A percentile compares a stretch with the other conserved stretches of the same genome.
Conservation (phyloP, 495 filamentous ascomycete genomes). For the Penicillium roqueforti region DNA sequence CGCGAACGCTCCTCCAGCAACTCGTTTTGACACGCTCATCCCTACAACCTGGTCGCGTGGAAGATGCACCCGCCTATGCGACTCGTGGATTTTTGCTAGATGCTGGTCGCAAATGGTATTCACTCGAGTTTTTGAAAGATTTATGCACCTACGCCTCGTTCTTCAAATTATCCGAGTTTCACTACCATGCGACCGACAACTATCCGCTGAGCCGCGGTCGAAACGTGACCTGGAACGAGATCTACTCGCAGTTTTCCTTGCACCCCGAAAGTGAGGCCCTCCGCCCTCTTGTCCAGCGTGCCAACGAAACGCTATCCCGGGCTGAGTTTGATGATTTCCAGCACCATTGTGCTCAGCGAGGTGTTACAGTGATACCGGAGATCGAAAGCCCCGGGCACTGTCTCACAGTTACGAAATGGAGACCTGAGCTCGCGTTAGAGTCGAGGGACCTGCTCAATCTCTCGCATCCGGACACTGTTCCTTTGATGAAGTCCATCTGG, state of each 20-base stretch:
- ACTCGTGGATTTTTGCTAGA: constrained; percentile 52
- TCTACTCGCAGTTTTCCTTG: constrained; percentile 51
- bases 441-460: constrained; percentile 50
- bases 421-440: constrained; percentile 49
- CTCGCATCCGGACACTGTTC: constrained; percentile 50
- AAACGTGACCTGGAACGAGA: constrained; percentile 47
- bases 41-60: constrained; percentile 28
- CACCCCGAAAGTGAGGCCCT: constrained; percentile 38
- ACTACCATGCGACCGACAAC: constrained; percentile 56
- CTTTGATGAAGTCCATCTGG: constrained; percentile 52
- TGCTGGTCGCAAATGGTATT: constrained; percentile 56
- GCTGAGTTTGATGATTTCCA: constrained; percentile 49
- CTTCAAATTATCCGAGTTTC: constrained; percentile 56
- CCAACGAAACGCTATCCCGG: constrained; percentile 47
- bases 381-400: constrained; percentile 54
- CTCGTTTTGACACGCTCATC: constrained; percentile 28
- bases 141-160: constrained; percentile 54
- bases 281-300: constrained; percentile 40
- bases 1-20: constrained; percentile 49
- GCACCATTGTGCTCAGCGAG: constrained; percentile 46
- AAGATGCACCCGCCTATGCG: constrained; percentile 45
- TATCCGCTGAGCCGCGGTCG: constrained; percentile 51
- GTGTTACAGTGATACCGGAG: constrained; percentile 52
- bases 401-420: constrained; percentile 53
- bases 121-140: constrained; percentile 48